Base-by-base conservation (phyloP, 1,139 yeast genomes). In the Protomyces inouyei region DNA sequence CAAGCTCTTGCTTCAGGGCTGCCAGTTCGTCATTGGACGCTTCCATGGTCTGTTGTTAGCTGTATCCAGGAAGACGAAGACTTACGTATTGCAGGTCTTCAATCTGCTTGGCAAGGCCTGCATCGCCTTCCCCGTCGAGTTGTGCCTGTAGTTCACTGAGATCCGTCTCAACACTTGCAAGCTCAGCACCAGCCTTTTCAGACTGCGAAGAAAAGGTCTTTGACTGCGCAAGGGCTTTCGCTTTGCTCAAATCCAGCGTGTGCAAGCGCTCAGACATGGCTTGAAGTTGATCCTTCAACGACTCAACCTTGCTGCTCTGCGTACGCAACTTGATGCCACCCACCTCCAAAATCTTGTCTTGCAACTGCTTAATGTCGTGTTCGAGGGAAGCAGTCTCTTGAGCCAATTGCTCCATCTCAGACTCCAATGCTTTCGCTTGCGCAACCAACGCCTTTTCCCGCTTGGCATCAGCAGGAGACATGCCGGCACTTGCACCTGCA, bases 321-420 rank as follows among this genome's bases (percentile, higher is more conserved):
- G 88, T 75, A 65, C 92, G 85, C 69, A 93, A 79, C 68, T 86
- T 86, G 12, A 88, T 86, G 69, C 99, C 99, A 64, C 99, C 98
- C 63, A 91, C 87, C 66, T 88, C 87, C 88, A 92, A 84, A 45
- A 95, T 89, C 72, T 86, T 81, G 65, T 86, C 89, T 70, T 90
- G 92, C 6, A 91, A 76, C 0, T 71, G 78, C 14, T 80, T 78
- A 54, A 92, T 87, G 65, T 82, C 80, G 8, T 75, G 72, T 68
- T 88, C 92, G 28, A 86, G 76, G 23, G 82, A 85, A 46, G 78
- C 75, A 72, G 91, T 84, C 70, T 84, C 83, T 1, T 77, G 76
- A 69, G 82, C 80, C 23, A 90, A 74, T 9, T 76, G 74, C 0
- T 73, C 73, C 59, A 78, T 77, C 55, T 83, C 85, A 1, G 66